These are phyloP conservation scores for Hibiscus trionum DNA, from an alignment of 345 rosid species.

Conservation along the genomic window DNA sequence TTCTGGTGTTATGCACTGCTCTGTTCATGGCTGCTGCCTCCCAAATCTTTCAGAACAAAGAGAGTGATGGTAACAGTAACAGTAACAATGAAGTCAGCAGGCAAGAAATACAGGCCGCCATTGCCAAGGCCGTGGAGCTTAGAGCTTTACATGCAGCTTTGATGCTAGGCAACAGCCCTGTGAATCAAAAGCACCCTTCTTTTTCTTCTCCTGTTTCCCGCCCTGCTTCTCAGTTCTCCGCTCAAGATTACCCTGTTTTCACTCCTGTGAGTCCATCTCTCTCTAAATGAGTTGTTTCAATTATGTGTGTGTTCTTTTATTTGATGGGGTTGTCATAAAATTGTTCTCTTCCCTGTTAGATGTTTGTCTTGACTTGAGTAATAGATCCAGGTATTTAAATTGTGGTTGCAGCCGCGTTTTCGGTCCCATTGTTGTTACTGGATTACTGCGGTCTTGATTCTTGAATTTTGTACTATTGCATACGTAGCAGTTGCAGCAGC, in stretches of 20 bases:
- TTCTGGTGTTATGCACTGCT: conserved; percentile 20
- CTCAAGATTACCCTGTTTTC: conserved; percentile 93
- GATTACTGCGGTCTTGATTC: no score
- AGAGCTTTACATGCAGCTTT: conserved; percentile 82
- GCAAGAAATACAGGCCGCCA: conserved; percentile 70
- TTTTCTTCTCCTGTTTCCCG: conserved; percentile 55
- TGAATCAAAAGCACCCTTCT: conserved; percentile 41
- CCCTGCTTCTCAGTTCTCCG: conserved; percentile 54
- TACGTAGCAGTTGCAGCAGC: no score
- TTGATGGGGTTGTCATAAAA: no score
- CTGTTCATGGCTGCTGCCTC: conserved; percentile 55
- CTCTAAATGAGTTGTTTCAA: not conserved
- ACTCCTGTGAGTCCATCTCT: conserved; percentile 61
- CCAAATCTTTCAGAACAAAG: conserved; percentile 33
- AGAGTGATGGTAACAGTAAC: conserved; percentile 14
- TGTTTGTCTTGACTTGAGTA: no score
- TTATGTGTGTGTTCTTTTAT: no score
- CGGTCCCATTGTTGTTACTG: no score
- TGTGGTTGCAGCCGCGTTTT: no score
- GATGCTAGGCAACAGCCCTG: conserved; percentile 59
- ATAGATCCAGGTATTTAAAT: no score
- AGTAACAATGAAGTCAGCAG: conserved; percentile 32
- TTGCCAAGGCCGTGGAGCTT: conserved; percentile 78
- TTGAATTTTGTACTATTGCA: no score
- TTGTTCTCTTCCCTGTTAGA: no score